Conservation (phyloP, 345 rosid species). For the Dimocarpus longan region DNA sequence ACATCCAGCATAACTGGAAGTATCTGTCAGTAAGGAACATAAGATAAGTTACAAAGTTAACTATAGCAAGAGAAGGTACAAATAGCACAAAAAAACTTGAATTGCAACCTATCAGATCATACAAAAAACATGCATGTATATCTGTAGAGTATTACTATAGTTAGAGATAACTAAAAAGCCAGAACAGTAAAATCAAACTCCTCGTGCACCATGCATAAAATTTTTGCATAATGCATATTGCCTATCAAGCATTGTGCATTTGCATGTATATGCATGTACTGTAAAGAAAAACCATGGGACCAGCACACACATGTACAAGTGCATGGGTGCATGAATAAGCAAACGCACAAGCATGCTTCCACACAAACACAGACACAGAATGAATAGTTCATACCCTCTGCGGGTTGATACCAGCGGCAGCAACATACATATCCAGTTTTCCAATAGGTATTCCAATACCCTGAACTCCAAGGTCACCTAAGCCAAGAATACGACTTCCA, state of each 20-base stretch:
- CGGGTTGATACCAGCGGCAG: constrained; percentile 99
- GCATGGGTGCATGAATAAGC: not conserved
- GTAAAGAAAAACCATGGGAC: not conserved
- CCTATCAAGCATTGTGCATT: not conserved
- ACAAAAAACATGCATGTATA: not conserved
- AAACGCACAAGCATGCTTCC: not conserved
- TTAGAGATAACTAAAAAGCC: not conserved
- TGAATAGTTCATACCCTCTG: constrained; percentile 59
- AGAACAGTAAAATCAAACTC: not conserved
- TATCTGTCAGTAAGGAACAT: constrained; percentile 47
- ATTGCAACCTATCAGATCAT: not conserved
- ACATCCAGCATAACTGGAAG: constrained; percentile 96
- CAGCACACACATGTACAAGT: not conserved
- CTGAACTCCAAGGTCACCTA: constrained; percentile 98
- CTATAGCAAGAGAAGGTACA: constrained; percentile 1
- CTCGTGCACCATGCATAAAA: not conserved
- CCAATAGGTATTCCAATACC: constrained; percentile 98
- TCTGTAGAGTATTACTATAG: not conserved
- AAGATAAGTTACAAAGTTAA: constrained; percentile 14
- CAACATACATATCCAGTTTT: constrained; percentile 96
- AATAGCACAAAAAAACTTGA: constrained; percentile 8
- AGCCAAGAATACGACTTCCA: constrained; percentile 96
- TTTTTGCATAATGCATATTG: not conserved
- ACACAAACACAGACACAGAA: not conserved
- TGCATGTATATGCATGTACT: not conserved